Base-by-base conservation (phyloP, 1,284 basidiomycete genomes). In the Porogramme epimiltina region DNA sequence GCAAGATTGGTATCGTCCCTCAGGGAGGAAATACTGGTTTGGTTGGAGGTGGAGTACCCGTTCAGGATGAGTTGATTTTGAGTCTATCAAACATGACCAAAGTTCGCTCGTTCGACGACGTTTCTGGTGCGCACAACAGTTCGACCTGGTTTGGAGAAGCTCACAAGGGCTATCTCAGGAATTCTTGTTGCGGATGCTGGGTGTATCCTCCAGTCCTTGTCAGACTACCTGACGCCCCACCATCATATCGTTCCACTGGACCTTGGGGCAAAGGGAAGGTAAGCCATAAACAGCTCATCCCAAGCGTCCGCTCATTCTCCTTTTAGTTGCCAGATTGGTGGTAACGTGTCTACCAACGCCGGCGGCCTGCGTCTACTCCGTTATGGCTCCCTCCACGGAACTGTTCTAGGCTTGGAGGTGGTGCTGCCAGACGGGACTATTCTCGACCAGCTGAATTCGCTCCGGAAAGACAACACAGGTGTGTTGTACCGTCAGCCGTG, bases 391-490 rank as follows among this genome's bases (percentile, higher is more conserved):
- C 77, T 99, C 6, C 97, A 98, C 66, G 97, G 96, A 19, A 90
- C 87, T 13, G 96, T 99, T 0, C 82, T 99, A 1, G 97, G 97
- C n/a, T 78, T 99, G 16, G 97, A 99, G 68, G 95, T 96, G 19
- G 97, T 99, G 6, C 78, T 99, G 25, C 92, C 97, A 1, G 93
- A 99, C 65, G 95, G 97, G n/a, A 93, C 91, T n/a, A 81, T 99
- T 54, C 80, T 96, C 54, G 87, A 95, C 63, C 88, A 90, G 58
- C 72, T 95, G 31, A 85, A 89, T 6, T 84, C 87, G 25, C 73
- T 99, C 52, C 84, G 97, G 43, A 99, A 99, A 74, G 97, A 99
- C 72, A 99, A 99, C 70, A 99, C 97, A 2, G 95, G 94, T 89
- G 65, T 10, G 25, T 49, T 15, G n/a, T 44, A 24, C 6, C 40